Evolutionary conservation across 1,139 yeast genomes (phyloP).

Genomic region (Candida pseudoviswanathii): DNA sequence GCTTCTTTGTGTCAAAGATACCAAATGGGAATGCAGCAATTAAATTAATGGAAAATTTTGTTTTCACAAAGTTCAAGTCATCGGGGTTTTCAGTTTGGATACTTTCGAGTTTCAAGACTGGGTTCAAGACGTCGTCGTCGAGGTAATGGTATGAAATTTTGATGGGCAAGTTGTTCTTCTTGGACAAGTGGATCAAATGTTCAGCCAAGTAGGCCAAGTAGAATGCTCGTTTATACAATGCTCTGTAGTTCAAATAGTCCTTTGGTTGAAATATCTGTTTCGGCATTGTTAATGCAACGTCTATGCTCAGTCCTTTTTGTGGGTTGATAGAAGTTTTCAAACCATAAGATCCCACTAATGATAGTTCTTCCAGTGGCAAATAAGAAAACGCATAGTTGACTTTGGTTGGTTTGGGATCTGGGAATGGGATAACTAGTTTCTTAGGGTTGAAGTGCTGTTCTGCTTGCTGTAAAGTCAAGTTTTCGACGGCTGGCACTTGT

Average conservation of each 20-base stretch:
- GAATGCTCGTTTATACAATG: constrained; percentile 85
- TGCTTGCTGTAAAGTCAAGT: constrained; percentile 56
- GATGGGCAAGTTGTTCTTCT: constrained; percentile 56
- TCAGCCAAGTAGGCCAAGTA: constrained; percentile 79
- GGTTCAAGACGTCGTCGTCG: constrained; percentile 68
- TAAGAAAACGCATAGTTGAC: constrained; percentile 73
- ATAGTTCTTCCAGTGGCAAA: constrained; percentile 70
- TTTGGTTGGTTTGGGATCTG: constrained; percentile 80
- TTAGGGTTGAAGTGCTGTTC: constrained; percentile 48
- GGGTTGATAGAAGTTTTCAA: constrained; percentile 68
- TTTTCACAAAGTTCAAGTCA: constrained; percentile 60
- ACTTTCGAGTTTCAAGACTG: constrained; percentile 59
- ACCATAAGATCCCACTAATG: constrained; percentile 88
- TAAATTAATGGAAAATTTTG: constrained; percentile 71
- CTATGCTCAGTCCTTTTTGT: constrained; percentile 62
- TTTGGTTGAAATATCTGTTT: constrained; percentile 71
- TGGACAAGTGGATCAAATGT: constrained; percentile 55
- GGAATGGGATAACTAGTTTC: constrained; percentile 73
- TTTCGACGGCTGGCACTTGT: constrained; percentile 56
- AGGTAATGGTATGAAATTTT: constrained; percentile 58
- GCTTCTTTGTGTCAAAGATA: constrained; percentile 71
- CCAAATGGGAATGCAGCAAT: constrained; percentile 74
- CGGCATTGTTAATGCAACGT: constrained; percentile 84
- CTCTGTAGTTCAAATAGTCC: constrained; percentile 88
- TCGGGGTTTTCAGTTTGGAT: constrained; percentile 49